Evolutionary conservation across 2,329 filamentous ascomycete species (phyloP).

Genomic region (Claviceps humidiphila): DNA sequence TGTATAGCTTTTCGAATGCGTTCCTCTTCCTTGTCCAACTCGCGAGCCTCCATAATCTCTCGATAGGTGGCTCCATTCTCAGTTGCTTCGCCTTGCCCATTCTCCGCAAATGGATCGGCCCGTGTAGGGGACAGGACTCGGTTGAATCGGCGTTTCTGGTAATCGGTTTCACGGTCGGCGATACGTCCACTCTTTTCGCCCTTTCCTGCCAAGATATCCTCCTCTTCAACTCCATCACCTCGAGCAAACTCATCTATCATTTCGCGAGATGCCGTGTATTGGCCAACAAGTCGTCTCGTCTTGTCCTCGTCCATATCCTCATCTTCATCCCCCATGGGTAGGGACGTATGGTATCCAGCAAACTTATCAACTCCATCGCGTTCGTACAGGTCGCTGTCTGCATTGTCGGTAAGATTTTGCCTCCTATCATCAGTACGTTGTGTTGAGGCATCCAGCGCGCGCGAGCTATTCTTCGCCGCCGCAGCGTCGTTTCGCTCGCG

Average conservation of each 20-base stretch:
- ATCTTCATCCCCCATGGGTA: constrained; percentile 66
- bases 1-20: constrained; percentile 69
- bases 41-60: constrained; percentile 80
- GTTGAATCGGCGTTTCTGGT: constrained; percentile 90
- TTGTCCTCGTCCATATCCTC: constrained; percentile 67
- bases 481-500: constrained; percentile 79
- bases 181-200: constrained; percentile 85
- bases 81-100: constrained; percentile 51
- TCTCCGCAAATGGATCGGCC: constrained; percentile 72
- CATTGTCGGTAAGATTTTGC: constrained; percentile 78
- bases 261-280: constrained; percentile 85
- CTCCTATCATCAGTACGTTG: constrained; percentile 84
- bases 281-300: constrained; percentile 71
- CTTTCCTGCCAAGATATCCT: constrained; percentile 71
- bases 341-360: constrained; percentile 80
- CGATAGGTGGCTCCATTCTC: constrained; percentile 72
- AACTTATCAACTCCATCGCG: constrained; percentile 66
- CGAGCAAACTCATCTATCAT: constrained; percentile 91
- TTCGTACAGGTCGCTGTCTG: constrained; percentile 82
- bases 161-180: constrained; percentile 85
- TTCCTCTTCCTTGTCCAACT: constrained; percentile 88
- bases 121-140: constrained; percentile 75
- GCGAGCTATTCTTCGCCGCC: constrained; percentile 68
- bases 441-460: constrained; percentile 61
- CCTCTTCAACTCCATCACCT: constrained; percentile 77